Percentiles rank a stretch among this genome's conserved stretches.
These are phyloP conservation scores for Fusarium sp. DNA, from an alignment of 2,329 filamentous ascomycete species.

Conservation along the genomic window DNA sequence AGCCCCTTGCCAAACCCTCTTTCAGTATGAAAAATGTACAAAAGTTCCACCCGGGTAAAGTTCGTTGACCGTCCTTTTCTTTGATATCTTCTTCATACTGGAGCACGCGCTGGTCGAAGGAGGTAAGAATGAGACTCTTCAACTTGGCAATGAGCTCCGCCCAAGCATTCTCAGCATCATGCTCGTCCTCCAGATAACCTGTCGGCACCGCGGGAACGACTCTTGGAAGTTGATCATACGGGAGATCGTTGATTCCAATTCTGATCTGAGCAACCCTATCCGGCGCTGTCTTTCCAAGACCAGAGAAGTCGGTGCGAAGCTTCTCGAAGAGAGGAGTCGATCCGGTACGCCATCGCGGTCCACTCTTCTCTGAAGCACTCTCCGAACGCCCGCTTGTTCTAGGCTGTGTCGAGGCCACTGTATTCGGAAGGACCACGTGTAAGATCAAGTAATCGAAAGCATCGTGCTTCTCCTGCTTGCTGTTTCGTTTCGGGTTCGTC, in stretches of 20 bases:
- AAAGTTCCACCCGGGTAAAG: constrained; percentile 96
- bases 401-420: constrained; percentile 81
- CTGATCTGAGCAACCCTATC: constrained; percentile 90
- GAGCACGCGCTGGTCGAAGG: constrained; percentile 89
- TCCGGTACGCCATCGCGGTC: constrained; percentile 81
- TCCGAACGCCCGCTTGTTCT: constrained; percentile 69
- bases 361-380: constrained; percentile 73
- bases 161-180: constrained; percentile 86
- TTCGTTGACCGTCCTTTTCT: constrained; percentile 89
- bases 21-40: constrained; percentile 99
- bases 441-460: constrained; percentile 96
- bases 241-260: constrained; percentile 76
- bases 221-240: constrained; percentile 72
- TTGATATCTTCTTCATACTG: constrained; percentile 98
- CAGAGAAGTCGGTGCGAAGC: constrained; percentile 89
- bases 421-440: constrained; percentile 91
- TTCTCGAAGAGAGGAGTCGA: constrained; percentile 90
- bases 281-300: constrained; percentile 72
- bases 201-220: constrained; percentile 72
- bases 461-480: constrained; percentile 90
- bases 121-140: constrained; percentile 86
- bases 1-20: constrained; percentile 90
- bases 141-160: constrained; percentile 86
- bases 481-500: constrained; percentile 65
- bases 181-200: constrained; percentile 75